Conservation (phyloP, 305 asterid genomes). For the Fraxinus latifolia region DNA sequence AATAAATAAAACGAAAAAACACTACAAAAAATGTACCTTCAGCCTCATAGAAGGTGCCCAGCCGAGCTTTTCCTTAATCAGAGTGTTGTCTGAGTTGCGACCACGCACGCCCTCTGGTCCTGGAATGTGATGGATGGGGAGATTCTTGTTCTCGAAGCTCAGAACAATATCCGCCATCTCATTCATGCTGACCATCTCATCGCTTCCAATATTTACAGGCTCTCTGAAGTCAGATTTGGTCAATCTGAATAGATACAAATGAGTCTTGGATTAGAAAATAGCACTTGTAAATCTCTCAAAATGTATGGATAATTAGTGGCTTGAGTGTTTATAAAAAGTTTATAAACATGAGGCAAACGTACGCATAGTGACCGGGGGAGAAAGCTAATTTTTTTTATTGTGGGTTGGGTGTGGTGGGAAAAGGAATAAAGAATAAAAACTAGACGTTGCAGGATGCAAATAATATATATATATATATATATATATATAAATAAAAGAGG, state of each 20-base stretch:
- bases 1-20: not conserved
- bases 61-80: slow-evolving; percentile 96
- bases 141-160: slow-evolving; percentile 76
- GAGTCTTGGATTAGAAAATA: too few relatives aligned
- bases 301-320: too few relatives aligned
- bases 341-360: too few relatives aligned
- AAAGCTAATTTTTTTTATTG: not conserved
- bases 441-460: not conserved
- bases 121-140: slow-evolving; percentile 80
- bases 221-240: slow-evolving; percentile 87
- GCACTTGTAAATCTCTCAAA: too few relatives aligned
- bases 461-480: too few relatives aligned
- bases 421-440: not conserved
- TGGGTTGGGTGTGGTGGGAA: not conserved
- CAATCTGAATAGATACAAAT: slow-evolving; percentile 34
- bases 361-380: not conserved
- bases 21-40: slow-evolving; percentile 40
- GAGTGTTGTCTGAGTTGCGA: slow-evolving; percentile 82
- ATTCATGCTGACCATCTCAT: slow-evolving; percentile 96
- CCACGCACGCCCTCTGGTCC: slow-evolving; percentile 98
- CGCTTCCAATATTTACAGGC: slow-evolving; percentile 90
- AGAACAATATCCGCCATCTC: slow-evolving; percentile 92
- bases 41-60: slow-evolving; percentile 94
- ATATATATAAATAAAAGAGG: not conserved
- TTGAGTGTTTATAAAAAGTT: too few relatives aligned